Evolutionary conservation across 306 rosid species (phyloP).

Genomic region (Quercus robur): DNA sequence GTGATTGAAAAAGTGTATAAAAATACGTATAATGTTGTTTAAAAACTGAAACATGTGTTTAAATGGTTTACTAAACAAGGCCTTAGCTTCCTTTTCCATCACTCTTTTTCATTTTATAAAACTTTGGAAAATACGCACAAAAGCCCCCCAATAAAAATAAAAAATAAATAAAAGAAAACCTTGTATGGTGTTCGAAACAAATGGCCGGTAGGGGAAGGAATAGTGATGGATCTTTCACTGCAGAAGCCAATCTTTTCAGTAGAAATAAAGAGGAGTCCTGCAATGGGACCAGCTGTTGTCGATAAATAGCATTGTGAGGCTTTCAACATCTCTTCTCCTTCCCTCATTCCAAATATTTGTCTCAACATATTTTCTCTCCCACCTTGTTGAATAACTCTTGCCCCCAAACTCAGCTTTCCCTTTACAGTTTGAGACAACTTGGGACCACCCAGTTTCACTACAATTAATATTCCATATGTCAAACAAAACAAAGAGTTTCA

Average conservation of each 20-base stretch:
- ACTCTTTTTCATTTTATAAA: too few relatives aligned
- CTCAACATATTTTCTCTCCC: constrained; percentile 75
- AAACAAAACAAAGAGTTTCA: not conserved
- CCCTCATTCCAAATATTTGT: constrained; percentile 51
- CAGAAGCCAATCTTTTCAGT: constrained; percentile 67
- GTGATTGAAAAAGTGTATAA: fast-evolving
- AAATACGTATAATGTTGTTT: too few relatives aligned
- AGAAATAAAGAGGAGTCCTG: constrained; percentile 74
- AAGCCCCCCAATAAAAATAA: not conserved
- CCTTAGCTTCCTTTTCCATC: too few relatives aligned
- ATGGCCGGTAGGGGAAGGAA: constrained; percentile 45
- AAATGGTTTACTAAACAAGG: too few relatives aligned
- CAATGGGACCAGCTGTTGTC: constrained; percentile 77
- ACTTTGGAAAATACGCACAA: not conserved
- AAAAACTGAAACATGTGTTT: too few relatives aligned
- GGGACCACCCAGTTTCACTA: constrained; percentile 75
- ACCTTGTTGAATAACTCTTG: constrained; percentile 60
- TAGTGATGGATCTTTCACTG: constrained; percentile 55
- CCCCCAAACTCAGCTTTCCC: constrained; percentile 78
- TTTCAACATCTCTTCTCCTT: constrained; percentile 71
- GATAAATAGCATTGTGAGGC: constrained; percentile 84
- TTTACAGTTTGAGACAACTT: constrained; percentile 60
- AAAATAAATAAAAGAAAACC: constrained; percentile 27
- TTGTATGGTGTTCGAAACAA: constrained; percentile 50
- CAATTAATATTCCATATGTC: not conserved